Base-by-base conservation (phyloP, 75 land plant genomes). In the Sequoiadendron giganteum region DNA sequence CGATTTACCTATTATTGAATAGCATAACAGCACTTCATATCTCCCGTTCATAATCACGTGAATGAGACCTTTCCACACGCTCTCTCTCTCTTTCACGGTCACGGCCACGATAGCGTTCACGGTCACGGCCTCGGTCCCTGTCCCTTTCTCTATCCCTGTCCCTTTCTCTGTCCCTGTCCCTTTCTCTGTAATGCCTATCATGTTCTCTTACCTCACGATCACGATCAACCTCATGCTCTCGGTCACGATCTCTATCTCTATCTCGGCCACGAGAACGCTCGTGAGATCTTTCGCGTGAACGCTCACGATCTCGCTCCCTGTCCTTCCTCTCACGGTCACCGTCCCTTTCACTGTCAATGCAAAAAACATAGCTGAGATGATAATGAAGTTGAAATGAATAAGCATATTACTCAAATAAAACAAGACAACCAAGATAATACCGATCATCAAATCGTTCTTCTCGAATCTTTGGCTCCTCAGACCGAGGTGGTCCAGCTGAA, bases 391-490 rank as follows among this genome's bases (percentile, higher is more conserved):
- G 25, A 25, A 65, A 65, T 65, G 21, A 25, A 65, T 28, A 42
- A 21, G 43, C 56, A 42, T 38, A 40, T 47, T 43, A 42, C 47
- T 38, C 21, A 32, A 68, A 45, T 34, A 39, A 39, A 45, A 30
- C n/a, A 75, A 16, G 25, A 34, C 13, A 79, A 70, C 2, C 19
- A 11, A 34, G 14, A 34, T 5, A 6, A 83, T 91, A 97, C 98
- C 97, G 91, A 39, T 97, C 96, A 32, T 87, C 92, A 83, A 89
- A 90, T 28, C 91, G 92, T 79, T 95, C 95, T 56, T 97, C 99
- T 56, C 96, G 90, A 38, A 85, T 75, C 89, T 94, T 95, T 38
- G 96, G 95, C 87, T 98, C 99, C 85, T 94, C 96, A 52, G 93
- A 91, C 55, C 95, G 92, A 49, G 95, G 78, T 87, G 91, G 80